Base-by-base conservation (phyloP, 306 rosid genomes). In the Lathyrus oleraceus region DNA sequence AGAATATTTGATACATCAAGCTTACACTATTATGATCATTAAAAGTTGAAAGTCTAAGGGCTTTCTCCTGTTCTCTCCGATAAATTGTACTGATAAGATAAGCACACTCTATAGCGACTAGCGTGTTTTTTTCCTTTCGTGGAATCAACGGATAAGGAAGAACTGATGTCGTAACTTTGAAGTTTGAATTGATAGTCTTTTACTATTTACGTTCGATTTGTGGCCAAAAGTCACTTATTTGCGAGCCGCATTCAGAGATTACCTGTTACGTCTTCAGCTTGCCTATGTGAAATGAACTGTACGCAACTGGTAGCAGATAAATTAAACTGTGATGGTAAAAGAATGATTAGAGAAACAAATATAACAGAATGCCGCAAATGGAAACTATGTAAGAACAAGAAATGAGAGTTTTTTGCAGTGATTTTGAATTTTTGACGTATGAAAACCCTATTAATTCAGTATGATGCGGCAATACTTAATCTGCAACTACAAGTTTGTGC, bases 1-100 rank as follows among this genome's bases (percentile, higher is more conserved):
- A 70, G 89, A 47, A 62, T 38, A 53, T 25, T 40, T 39, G 35
- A 25, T 30, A 17, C 5, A 9, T 70, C 59, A 25, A 69, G 67
- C 38, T 47, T 61, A 53, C 43, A n/a, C 27, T 43, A 16, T 21
- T 70, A 3, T 32, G 62, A 44, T 60, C 47, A 67, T 44, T 61
- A 5, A 10, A 72, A 45, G 47, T 57, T 68, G 23, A 64, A 62
- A 20, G 13, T 17, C 21, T 44, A 2, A 42, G 67, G 25, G 51
- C 32, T 70, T 70, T 63, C 10, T 20, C 72, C 0, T 28, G 7
- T 61, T 25, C 10, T 13, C 25, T 76, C 48, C 23, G 52, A 62
- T 68, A 39, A 48, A 36, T n/a, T 75, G 8, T 15, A 36, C 12
- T 12, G 2, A 58, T 49, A 27, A 15, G 2, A 58, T 49, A 17